phyloP scores from a whole-genome alignment of 164 flowering plant species.

The Paratinospora sagittata region DNA sequence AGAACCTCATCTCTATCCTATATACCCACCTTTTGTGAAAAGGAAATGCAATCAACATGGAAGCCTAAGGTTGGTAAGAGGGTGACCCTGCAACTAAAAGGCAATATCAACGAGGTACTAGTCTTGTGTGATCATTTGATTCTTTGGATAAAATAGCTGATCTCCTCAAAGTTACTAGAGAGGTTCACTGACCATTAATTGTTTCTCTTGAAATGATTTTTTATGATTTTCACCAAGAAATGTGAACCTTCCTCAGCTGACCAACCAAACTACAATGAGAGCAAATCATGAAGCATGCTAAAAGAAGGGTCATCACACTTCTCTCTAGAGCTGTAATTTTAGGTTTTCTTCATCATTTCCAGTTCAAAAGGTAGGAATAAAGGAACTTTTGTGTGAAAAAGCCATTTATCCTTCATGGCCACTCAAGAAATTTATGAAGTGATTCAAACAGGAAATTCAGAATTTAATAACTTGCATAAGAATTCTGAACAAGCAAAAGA shows the following conservation, averaged over 20 bases:
- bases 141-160: background rate
- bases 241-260: background rate
- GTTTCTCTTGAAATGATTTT: background rate
- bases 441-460: background rate
- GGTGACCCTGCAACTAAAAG: background rate
- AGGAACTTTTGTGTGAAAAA: background rate
- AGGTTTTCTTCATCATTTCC: background rate
- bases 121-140: background rate
- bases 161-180: background rate
- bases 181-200: background rate
- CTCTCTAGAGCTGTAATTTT: background rate
- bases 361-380: background rate
- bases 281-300: background rate
- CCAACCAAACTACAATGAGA: background rate
- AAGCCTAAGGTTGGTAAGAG: background rate
- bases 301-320: background rate
- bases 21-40: background rate
- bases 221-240: conserved; percentile 2
- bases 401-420: background rate
- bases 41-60: background rate
- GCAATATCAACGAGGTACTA: background rate
- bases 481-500: background rate
- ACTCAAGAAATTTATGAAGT: background rate
- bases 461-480: background rate
- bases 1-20: background rate